A percentile compares a stretch with the other conserved stretches of the same genome.
Evolutionary conservation across 257 asterid species (phyloP).

Genomic region (Verbascum thapsus): DNA sequence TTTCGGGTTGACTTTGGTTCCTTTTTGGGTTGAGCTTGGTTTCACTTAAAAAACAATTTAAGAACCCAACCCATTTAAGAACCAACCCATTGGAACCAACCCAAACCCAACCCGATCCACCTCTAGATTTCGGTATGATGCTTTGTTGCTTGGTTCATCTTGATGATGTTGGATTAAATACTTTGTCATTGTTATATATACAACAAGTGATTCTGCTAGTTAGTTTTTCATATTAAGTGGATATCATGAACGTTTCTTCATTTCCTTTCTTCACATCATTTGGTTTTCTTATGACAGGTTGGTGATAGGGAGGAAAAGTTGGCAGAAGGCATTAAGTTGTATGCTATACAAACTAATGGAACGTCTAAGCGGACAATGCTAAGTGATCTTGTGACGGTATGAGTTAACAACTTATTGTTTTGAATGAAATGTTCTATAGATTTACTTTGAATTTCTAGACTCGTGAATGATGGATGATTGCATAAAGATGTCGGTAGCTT

Average conservation of each 20-base stretch:
- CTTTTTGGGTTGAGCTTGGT: no score
- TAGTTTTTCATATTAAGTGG: not conserved
- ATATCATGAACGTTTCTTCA: conserved; percentile 3
- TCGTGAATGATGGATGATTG: not conserved
- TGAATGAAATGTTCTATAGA: not conserved
- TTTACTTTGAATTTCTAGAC: not conserved
- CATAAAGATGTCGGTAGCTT: conserved; percentile 8
- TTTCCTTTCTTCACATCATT: conserved; percentile 13
- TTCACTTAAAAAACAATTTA: no score
- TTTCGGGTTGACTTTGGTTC: no score
- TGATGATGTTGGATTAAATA: conserved; percentile 14
- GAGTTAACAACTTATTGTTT: conserved; percentile 18
- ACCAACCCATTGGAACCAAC: no score
- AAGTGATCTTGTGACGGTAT: conserved; percentile 77
- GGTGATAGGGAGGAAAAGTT: conserved; percentile 80
- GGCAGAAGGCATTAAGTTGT: conserved; percentile 87
- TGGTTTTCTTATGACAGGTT: conserved; percentile 48
- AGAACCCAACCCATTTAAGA: no score
- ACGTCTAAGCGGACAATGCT: conserved; percentile 77
- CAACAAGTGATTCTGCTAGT: not conserved
- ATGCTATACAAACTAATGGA: conserved; percentile 60
- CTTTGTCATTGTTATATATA: not conserved
- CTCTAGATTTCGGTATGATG: conserved; percentile 7
- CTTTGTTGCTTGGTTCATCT: not conserved
- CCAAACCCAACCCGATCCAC: no score